Evolutionary conservation across 2,329 filamentous ascomycete species (phyloP).

Genomic region (Fusarium praegraminearum): DNA sequence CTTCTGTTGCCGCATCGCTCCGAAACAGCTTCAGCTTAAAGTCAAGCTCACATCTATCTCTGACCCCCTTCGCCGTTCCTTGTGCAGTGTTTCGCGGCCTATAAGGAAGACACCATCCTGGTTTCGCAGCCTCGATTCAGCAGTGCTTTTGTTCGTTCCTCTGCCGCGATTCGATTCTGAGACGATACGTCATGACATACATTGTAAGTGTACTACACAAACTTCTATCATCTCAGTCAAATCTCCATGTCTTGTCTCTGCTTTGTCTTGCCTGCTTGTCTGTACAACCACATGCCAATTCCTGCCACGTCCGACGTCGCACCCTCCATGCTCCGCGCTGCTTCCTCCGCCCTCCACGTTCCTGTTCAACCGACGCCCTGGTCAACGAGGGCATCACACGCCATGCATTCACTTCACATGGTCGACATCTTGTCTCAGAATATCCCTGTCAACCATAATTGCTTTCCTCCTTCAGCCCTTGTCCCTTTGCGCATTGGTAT

Average conservation of each 20-base stretch:
- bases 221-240: slow-evolving; percentile 26
- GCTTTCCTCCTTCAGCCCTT: slow-evolving; percentile 30
- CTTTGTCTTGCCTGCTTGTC: slow-evolving; percentile 8
- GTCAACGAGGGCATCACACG: slow-evolving; percentile 38
- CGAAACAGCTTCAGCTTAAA: slow-evolving; percentile 26
- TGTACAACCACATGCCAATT: slow-evolving; percentile 39
- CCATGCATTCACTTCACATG: slow-evolving; percentile 41
- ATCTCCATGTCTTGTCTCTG: slow-evolving; percentile 27
- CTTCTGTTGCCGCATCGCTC: slow-evolving; percentile 18
- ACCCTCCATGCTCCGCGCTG: slow-evolving; percentile 33
- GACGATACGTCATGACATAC: slow-evolving; percentile 56
- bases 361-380: slow-evolving; percentile 37
- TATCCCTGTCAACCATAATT: slow-evolving; percentile 32
- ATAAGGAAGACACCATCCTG: slow-evolving; percentile 31
- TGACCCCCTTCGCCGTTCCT: not conserved
- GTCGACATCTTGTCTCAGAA: slow-evolving; percentile 26
- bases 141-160: slow-evolving; percentile 8
- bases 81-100: slow-evolving; percentile 28
- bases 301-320: slow-evolving; percentile 44
- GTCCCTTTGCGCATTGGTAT: slow-evolving; percentile 21
- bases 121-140: slow-evolving; percentile 33
- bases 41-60: slow-evolving; percentile 18
- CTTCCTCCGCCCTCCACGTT: slow-evolving; percentile 38
- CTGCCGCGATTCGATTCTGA: slow-evolving; percentile 36
- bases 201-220: slow-evolving; percentile 53